Percentiles rank a stretch among this genome's conserved stretches.
Evolutionary conservation across 2,329 filamentous ascomycete species (phyloP).

Genomic region (Diaporthe ilicicola): DNA sequence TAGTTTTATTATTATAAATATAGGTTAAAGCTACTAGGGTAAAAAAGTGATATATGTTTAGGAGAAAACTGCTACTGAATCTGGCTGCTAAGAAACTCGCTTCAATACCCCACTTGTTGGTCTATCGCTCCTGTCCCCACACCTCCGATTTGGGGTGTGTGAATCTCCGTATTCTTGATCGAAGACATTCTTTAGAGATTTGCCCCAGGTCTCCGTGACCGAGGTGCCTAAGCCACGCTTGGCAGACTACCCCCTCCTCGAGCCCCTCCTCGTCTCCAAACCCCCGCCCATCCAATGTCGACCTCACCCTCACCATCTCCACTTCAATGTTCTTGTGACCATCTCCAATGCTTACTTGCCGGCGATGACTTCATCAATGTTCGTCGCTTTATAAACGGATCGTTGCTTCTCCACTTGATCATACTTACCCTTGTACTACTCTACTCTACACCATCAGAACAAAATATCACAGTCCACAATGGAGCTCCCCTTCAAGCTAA

Average conservation of each 20-base stretch:
- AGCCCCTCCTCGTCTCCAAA: neutral
- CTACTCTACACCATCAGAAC: neutral
- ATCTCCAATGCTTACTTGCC: neutral
- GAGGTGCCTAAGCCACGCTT: neutral
- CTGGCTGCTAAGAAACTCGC: too few species aligned
- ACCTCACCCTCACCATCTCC: slow-evolving; percentile 7
- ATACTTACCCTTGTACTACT: neutral
- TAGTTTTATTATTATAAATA: too few species aligned
- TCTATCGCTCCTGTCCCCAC: too few species aligned
- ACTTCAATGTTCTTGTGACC: neutral
- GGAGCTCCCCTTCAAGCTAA: slow-evolving; percentile 51
- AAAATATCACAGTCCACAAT: neutral
- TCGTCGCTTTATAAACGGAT: neutral
- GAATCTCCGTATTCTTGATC: too few species aligned
- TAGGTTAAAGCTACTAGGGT: too few species aligned
- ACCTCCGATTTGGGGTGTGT: too few species aligned
- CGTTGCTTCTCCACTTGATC: neutral
- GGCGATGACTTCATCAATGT: neutral
- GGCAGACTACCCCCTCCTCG: too few species aligned
- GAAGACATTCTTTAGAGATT: too few species aligned
- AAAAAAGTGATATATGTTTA: too few species aligned
- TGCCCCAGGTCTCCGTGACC: too few species aligned
- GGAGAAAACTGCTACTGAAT: too few species aligned
- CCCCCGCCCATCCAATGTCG: slow-evolving; percentile 8
- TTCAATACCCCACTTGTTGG: too few species aligned